These are phyloP conservation scores for Scenedesmus sp. DNA, from an alignment of 163 green algal species.

Conservation along the genomic window DNA sequence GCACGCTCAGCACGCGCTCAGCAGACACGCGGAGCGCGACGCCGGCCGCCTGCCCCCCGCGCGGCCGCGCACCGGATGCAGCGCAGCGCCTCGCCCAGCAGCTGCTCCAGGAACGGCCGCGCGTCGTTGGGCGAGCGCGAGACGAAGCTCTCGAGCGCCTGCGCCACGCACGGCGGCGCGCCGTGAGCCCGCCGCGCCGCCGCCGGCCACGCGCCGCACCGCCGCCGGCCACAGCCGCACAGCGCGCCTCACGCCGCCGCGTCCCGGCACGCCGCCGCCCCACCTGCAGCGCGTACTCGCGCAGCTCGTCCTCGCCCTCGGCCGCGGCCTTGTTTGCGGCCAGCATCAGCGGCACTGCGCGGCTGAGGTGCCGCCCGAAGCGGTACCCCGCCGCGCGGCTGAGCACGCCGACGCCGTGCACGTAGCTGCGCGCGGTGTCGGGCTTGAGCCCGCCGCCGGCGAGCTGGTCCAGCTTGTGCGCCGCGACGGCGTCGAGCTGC, in stretches of 20 bases:
- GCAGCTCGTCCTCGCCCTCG: slow-evolving; percentile 87
- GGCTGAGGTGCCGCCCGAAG: slow-evolving; percentile 75
- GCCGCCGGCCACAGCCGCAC: neutral
- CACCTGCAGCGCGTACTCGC: slow-evolving; percentile 87
- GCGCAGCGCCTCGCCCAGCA: slow-evolving; percentile 70
- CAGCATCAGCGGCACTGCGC: slow-evolving; percentile 70
- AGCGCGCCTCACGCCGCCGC: neutral
- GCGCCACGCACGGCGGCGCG: slow-evolving; percentile 2
- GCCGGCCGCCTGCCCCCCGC: too few relatives aligned
- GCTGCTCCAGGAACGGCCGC: slow-evolving; percentile 57
- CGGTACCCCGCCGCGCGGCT: slow-evolving; percentile 64
- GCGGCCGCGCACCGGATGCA: slow-evolving; percentile 84
- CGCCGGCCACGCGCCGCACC: slow-evolving; percentile 1
- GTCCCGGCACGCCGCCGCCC: neutral
- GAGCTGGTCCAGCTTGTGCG: slow-evolving; percentile 5
- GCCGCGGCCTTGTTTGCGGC: slow-evolving; percentile 22
- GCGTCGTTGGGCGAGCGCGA: slow-evolving; percentile 70
- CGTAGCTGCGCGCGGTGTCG: slow-evolving; percentile 61
- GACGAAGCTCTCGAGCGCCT: slow-evolving; percentile 91
- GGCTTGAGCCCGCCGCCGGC: slow-evolving; percentile 5
- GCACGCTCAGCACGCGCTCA: too few relatives aligned
- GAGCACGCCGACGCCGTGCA: slow-evolving; percentile 61
- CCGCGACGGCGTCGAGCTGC: slow-evolving; percentile 45
- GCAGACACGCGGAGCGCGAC: too few relatives aligned
- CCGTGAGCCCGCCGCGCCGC: too few relatives aligned